Evolutionary conservation across 768 basidiomycete species (phyloP).

Genomic region (Asterophora lycoperdoides): DNA sequence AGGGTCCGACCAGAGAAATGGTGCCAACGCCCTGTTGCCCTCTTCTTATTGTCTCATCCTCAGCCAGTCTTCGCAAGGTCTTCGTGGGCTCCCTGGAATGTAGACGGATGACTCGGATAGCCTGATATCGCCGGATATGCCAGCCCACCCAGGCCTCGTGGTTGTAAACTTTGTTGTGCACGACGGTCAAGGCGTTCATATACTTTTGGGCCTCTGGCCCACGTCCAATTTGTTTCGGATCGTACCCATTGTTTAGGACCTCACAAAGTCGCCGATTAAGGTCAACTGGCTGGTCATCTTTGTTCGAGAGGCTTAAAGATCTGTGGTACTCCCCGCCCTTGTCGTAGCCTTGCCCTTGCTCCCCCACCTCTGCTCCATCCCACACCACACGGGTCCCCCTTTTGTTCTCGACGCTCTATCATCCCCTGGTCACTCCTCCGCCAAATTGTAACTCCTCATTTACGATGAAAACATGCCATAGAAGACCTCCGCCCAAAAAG

Average conservation of each 20-base stretch:
- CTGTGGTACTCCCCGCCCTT: slow-evolving; percentile 7
- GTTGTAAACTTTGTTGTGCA: slow-evolving; percentile 28
- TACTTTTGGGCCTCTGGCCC: slow-evolving; percentile 24
- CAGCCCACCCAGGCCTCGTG: slow-evolving; percentile 29
- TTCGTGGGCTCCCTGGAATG: slow-evolving; percentile 30
- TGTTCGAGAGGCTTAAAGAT: slow-evolving; percentile 28
- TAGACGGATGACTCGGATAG: slow-evolving; percentile 25
- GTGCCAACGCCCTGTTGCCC: slow-evolving; percentile 4
- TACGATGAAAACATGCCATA: slow-evolving; percentile 22
- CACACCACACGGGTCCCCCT: neutral
- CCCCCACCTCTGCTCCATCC: neutral
- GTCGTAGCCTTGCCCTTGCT: neutral
- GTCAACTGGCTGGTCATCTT: slow-evolving; percentile 20
- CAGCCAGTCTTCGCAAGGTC: slow-evolving; percentile 11
- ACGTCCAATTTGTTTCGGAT: slow-evolving; percentile 20
- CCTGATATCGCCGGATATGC: slow-evolving; percentile 25
- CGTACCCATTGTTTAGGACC: slow-evolving; percentile 27
- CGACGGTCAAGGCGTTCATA: slow-evolving; percentile 20
- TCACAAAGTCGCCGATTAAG: slow-evolving; percentile 20
- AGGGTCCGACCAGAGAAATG: slow-evolving; percentile 5
- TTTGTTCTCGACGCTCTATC: slow-evolving; percentile 6
- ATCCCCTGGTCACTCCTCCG: slow-evolving; percentile 7
- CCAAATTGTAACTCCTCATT: neutral
- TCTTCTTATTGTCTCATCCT: slow-evolving; percentile 33
- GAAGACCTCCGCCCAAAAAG: slow-evolving; percentile 34